phyloP scores from a whole-genome alignment of 108 stramenopile species.

The Cyclostephanos tholiformis region DNA sequence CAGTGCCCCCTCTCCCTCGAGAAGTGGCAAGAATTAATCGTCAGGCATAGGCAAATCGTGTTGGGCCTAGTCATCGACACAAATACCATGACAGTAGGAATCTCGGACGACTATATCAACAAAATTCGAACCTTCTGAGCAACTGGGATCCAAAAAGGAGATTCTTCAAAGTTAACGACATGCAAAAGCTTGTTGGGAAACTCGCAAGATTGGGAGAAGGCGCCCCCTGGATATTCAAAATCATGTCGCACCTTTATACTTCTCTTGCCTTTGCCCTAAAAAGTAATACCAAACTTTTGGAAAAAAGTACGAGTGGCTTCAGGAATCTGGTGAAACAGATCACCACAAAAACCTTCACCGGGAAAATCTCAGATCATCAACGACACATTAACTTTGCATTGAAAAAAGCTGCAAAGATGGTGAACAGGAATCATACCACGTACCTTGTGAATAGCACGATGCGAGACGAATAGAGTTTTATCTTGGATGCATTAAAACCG shows the following conservation, averaged over 20 bases:
- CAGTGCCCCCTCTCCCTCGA: too few relatives aligned
- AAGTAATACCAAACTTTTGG: neutral
- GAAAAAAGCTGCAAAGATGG: constrained; percentile 5
- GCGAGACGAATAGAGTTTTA: constrained; percentile 2
- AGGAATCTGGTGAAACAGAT: neutral
- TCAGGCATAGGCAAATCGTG: too few relatives aligned
- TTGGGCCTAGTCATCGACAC: too few relatives aligned
- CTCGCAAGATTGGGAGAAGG: neutral
- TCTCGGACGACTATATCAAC: too few relatives aligned
- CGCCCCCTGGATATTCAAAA: constrained; percentile 11
- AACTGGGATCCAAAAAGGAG: too few relatives aligned
- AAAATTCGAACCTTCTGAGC: too few relatives aligned
- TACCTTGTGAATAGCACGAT: constrained; percentile 10
- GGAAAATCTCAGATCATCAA: neutral
- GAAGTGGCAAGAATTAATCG: too few relatives aligned
- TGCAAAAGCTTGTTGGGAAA: constrained; percentile 7
- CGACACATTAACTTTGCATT: neutral
- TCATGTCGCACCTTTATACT: constrained; percentile 19
- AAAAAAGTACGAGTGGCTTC: neutral
- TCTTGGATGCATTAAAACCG: neutral
- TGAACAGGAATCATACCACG: neutral
- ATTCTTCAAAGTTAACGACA: neutral
- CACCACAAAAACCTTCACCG: neutral
- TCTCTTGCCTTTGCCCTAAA: constrained; percentile 12
- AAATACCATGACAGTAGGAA: too few relatives aligned